Conservation (phyloP, 148 eudicot genomes). For the Dysphania ambrosioides region DNA sequence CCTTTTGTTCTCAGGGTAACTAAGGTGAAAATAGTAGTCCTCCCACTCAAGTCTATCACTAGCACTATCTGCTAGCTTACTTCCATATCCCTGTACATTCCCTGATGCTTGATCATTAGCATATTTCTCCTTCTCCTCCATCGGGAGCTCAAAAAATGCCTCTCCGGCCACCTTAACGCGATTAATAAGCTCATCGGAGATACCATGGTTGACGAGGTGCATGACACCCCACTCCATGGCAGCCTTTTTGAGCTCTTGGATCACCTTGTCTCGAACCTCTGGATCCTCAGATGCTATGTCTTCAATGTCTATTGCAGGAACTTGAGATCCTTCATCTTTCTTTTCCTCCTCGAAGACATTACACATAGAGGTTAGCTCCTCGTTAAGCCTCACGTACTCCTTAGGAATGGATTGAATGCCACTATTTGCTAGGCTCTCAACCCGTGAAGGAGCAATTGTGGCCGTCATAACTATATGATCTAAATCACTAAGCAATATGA, state of each 20-base stretch:
- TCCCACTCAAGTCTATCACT: conserved; percentile 87
- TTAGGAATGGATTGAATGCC: conserved; percentile 76
- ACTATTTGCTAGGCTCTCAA: conserved; percentile 63
- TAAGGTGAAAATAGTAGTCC: conserved; percentile 85
- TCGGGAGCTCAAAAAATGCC: conserved; percentile 59
- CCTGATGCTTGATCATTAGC: conserved; percentile 79
- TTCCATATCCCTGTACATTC: conserved; percentile 88
- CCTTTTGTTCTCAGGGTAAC: conserved; percentile 61
- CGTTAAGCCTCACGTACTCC: conserved; percentile 72
- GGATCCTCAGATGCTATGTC: conserved; percentile 51
- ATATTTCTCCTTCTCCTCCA: conserved; percentile 89
- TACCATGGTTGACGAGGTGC: conserved; percentile 85
- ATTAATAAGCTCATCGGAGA: conserved; percentile 47
- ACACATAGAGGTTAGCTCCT: conserved; percentile 64
- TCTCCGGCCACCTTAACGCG: conserved; percentile 71
- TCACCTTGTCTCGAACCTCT: conserved; percentile 50
- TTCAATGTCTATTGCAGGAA: conserved; percentile 59
- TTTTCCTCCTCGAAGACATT: conserved; percentile 71
- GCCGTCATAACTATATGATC: conserved; percentile 25
- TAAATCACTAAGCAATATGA: background rate
- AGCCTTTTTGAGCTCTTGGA: conserved; percentile 52
- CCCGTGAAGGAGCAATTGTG: conserved; percentile 39
- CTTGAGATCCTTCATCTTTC: conserved; percentile 58
- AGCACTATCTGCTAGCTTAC: conserved; percentile 83
- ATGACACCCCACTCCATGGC: conserved; percentile 89